Evolutionary conservation across 352 stramenopile genomes (phyloP).

Genomic region (Phytophthora rubi): DNA sequence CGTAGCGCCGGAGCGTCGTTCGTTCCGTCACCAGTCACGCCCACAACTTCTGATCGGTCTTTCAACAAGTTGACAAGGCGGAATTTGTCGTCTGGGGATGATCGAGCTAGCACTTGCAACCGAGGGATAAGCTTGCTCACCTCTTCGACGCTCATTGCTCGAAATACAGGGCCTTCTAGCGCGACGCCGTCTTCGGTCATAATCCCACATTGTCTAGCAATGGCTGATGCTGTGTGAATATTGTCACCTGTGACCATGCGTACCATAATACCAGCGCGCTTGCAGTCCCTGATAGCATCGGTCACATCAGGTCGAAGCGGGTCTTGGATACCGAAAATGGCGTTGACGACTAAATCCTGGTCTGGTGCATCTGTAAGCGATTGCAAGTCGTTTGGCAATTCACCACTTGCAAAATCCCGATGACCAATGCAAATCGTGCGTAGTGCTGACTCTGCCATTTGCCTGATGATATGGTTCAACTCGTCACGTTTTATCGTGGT

Average conservation of each 20-base stretch:
- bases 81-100: conserved; percentile 97
- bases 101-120: conserved; percentile 92
- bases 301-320: conserved; percentile 94
- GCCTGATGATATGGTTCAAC: conserved; percentile 71
- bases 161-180: conserved; percentile 93
- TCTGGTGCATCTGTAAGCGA: conserved; percentile 67
- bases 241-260: conserved; percentile 99
- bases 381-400: conserved; percentile 69
- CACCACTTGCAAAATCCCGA: conserved; percentile 63
- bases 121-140: conserved; percentile 65
- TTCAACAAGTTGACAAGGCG: conserved; percentile 92
- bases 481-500: conserved; percentile 69
- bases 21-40: conserved; percentile 81
- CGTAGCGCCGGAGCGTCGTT: conserved; percentile 83
- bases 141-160: conserved; percentile 77
- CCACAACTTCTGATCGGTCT: conserved; percentile 75
- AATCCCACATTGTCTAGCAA: conserved; percentile 97
- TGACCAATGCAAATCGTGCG: conserved; percentile 91
- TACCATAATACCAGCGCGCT: conserved; percentile 97
- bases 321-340: conserved; percentile 97
- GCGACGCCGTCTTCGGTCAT: conserved; percentile 90
- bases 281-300: conserved; percentile 94
- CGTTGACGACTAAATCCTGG: conserved; percentile 78
- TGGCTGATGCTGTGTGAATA: conserved; percentile 96
- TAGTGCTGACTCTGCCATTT: conserved; percentile 85